Percentiles rank a stretch among this genome's conserved stretches.
Conservation (phyloP, 2,329 filamentous ascomycete genomes). For the Clonostachys chloroleuca region DNA sequence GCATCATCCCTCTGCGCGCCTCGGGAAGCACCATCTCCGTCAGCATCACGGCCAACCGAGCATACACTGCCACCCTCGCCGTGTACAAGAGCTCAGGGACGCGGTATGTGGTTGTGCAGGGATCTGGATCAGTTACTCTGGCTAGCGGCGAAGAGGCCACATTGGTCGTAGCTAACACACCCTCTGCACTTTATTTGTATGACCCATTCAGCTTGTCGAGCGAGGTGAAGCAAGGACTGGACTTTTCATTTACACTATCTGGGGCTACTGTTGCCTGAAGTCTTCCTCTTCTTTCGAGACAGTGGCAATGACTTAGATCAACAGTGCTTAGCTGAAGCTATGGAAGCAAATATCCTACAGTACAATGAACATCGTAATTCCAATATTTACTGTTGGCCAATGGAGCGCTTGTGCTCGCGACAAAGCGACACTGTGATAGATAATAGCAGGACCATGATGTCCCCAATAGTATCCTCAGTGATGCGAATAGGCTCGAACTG, state of each 20-base stretch:
- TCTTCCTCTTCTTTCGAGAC: neutral
- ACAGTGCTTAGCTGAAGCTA: too few relatives aligned
- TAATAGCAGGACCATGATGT: too few relatives aligned
- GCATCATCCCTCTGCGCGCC: conserved; percentile 37
- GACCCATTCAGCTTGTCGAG: conserved; percentile 32
- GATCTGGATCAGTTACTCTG: conserved; percentile 23
- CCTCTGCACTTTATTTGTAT: conserved; percentile 32
- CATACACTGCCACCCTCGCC: conserved; percentile 34
- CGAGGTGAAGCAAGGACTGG: conserved; percentile 27
- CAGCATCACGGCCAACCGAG: conserved; percentile 23
- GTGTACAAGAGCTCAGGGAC: conserved; percentile 20
- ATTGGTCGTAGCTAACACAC: conserved; percentile 43
- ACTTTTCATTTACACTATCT: conserved; percentile 27
- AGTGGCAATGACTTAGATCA: too few relatives aligned
- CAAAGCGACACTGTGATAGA: too few relatives aligned
- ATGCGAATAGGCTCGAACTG: too few relatives aligned
- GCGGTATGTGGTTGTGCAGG: conserved; percentile 29
- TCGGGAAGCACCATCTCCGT: conserved; percentile 22
- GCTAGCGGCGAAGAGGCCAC: conserved; percentile 33
- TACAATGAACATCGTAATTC: too few relatives aligned
- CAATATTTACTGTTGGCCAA: too few relatives aligned
- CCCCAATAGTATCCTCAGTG: too few relatives aligned
- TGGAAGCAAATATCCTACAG: too few relatives aligned
- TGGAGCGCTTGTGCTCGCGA: too few relatives aligned
- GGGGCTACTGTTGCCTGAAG: conserved; percentile 16